These are phyloP conservation scores for Suillus alpinus DNA, from an alignment of 768 basidiomycete species.

Conservation along the genomic window DNA sequence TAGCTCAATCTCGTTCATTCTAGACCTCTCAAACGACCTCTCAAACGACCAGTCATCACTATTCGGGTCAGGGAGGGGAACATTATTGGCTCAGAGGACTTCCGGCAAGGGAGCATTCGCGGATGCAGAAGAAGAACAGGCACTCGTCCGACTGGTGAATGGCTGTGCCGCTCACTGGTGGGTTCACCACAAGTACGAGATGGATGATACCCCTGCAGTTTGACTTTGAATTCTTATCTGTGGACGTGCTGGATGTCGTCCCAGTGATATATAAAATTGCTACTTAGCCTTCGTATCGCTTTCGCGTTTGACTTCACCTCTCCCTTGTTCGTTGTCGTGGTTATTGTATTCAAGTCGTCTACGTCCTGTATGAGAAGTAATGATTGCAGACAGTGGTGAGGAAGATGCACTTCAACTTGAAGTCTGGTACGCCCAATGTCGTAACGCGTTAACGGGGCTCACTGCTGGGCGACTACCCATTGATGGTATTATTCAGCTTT, in stretches of 20 bases:
- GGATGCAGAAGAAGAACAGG: not conserved
- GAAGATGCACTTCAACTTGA: too few relatives aligned
- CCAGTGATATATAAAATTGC: not conserved
- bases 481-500: too few relatives aligned
- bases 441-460: too few relatives aligned
- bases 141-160: not conserved
- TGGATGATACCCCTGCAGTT: not conserved
- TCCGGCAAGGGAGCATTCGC: not conserved
- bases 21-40: not conserved
- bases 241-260: not conserved
- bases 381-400: too few relatives aligned
- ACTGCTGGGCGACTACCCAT: too few relatives aligned
- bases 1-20: not conserved
- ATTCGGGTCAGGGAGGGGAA: not conserved
- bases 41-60: too few relatives aligned
- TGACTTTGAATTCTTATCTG: not conserved
- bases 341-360: not conserved
- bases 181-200: not conserved
- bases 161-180: not conserved
- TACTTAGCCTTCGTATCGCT: not conserved
- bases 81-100: not conserved
- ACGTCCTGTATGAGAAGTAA: not conserved
- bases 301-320: not conserved
- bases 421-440: too few relatives aligned
- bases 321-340: too few relatives aligned